Base-by-base conservation (phyloP, 2,329 filamentous ascomycete genomes). In the Alternaria hordeiaustralica region DNA sequence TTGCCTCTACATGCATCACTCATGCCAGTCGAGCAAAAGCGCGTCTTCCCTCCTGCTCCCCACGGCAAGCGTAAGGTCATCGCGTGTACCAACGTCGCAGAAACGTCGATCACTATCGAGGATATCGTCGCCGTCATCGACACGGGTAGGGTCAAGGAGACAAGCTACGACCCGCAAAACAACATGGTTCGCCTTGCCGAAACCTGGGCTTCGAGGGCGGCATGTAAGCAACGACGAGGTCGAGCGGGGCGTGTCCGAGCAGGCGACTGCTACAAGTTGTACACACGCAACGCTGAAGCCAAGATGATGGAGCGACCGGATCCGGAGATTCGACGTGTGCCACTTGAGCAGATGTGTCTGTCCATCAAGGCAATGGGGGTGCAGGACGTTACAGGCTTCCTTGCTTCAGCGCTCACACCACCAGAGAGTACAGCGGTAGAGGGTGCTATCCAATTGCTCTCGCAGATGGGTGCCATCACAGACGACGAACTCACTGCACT, bases 91-190 rank as follows among this genome's bases (percentile, higher is more conserved):
- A 99, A 99, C 74, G 95, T 99, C 3, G 96, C 96, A 2, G 96
- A 99, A 79, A 99, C 96, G 0, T 98, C 96, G 3, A 98, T 99
- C 78, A 99, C 96, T 0, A 99, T 99, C 64, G 94, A 97, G 76
- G 96, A 99, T 76, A 92, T 99, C 57, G 92, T 98, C 3, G 95
- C 93, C 3, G 96, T 99, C 49, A 95, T 99, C 67, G 96, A 99
- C 78, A 96, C 92, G 11, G 96, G 96, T 26, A 90, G 93, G 57
- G 96, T 99, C 63, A 99, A 99, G 77, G 95, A 99, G 80, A 99
- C 94, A 0, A 95, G 92, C 76, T 98, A 94, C 73, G 96, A 98
- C 77, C 89, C 93, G 0, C 87, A 91, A 66, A 97, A 91, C 77
- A 97, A 97, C 76, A 97, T 98, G 90, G 91, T 96, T 46, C 94